phyloP scores from a whole-genome alignment of 1,284 basidiomycete species.

The Gomphus sp. region DNA sequence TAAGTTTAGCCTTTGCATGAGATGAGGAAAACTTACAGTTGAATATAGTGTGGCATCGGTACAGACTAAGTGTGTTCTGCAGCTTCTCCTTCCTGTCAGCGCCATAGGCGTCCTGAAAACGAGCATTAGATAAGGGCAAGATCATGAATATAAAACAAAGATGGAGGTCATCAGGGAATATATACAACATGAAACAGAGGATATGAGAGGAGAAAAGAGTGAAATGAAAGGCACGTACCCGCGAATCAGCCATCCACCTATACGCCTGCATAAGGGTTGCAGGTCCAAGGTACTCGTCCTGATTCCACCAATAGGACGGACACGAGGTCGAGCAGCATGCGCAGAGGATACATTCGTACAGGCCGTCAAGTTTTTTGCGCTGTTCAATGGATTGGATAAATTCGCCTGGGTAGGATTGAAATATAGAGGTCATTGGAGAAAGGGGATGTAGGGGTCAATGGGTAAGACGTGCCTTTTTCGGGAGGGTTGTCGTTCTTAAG shows the following conservation, averaged over 20 bases:
- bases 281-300: constrained; percentile 96
- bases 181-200: too few relatives aligned
- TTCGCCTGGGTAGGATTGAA: constrained; percentile 35
- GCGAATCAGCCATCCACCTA: constrained; percentile 96
- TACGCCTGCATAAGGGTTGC: constrained; percentile 95
- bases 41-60: constrained; percentile 94
- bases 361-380: constrained; percentile 90
- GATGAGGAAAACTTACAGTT: constrained; percentile 55
- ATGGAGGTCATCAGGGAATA: not conserved
- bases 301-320: constrained; percentile 99
- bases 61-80: constrained; percentile 92
- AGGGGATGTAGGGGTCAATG: too few relatives aligned
- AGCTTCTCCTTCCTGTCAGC: constrained; percentile 84
- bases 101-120: constrained; percentile 62
- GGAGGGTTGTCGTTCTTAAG: constrained; percentile 89
- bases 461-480: constrained; percentile 35
- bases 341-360: constrained; percentile 94
- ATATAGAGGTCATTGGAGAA: not conserved
- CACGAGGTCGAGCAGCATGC: constrained; percentile 97
- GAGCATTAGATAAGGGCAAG: not conserved
- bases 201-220: too few relatives aligned
- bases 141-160: too few relatives aligned
- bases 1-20: too few relatives aligned
- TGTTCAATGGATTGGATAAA: constrained; percentile 88
- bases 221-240: constrained; percentile 39